Conservation (phyloP, 2,329 filamentous ascomycete species). For the Fusarium sp. region DNA sequence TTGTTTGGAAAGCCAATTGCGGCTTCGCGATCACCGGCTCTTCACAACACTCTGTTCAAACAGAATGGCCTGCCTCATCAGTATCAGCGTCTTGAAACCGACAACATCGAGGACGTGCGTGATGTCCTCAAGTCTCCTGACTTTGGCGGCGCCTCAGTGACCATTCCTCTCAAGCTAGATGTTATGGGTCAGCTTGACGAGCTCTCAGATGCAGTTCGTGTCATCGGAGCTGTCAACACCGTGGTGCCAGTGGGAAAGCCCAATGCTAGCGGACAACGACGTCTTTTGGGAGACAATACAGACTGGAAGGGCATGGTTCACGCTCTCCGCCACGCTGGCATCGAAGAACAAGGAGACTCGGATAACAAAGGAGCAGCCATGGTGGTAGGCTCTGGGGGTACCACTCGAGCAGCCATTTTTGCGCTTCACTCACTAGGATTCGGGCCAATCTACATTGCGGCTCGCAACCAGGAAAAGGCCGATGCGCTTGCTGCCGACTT, state of each 20-base stretch:
- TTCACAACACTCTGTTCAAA: conserved; percentile 88
- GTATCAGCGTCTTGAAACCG: conserved; percentile 84
- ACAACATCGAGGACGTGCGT: conserved; percentile 69
- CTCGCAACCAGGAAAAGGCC: conserved; percentile 78
- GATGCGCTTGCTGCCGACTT: conserved; percentile 77
- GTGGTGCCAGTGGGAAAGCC: conserved; percentile 71
- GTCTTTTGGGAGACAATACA: conserved; percentile 88
- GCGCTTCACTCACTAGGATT: conserved; percentile 87
- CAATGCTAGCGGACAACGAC: conserved; percentile 58
- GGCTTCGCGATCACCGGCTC: conserved; percentile 84
- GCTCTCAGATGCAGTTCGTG: conserved; percentile 79
- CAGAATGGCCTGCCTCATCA: conserved; percentile 83
- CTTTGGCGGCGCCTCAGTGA: conserved; percentile 95
- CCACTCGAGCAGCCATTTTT: conserved; percentile 90
- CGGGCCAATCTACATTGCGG: conserved; percentile 87
- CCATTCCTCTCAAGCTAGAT: conserved; percentile 93
- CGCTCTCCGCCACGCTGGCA: conserved; percentile 77
- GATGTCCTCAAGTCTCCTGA: conserved; percentile 74
- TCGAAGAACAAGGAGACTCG: conserved; percentile 55
- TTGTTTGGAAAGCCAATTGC: conserved; percentile 89
- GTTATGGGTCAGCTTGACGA: conserved; percentile 85
- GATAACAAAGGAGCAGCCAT: conserved; percentile 77
- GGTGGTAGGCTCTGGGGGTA: conserved; percentile 92
- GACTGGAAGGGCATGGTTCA: conserved; percentile 95
- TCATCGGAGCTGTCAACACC: conserved; percentile 95